phyloP scores from a whole-genome alignment of 1,139 yeast genomes.

The Geotrichum australiense region DNA sequence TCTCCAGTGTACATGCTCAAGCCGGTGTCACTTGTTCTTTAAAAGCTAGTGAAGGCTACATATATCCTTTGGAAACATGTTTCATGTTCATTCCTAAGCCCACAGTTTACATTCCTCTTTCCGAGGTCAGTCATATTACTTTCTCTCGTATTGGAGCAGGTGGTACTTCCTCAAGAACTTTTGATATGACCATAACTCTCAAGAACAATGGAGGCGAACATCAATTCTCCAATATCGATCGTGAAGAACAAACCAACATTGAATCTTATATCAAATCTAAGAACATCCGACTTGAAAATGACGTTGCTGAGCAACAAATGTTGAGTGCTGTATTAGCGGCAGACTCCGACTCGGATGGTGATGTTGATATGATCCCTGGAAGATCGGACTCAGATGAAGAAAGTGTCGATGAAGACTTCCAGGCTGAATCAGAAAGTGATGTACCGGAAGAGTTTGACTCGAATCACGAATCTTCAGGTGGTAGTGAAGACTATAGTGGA shows the following conservation, averaged over 20 bases:
- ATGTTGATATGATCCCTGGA: slow-evolving; percentile 23
- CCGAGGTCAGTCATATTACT: slow-evolving; percentile 68
- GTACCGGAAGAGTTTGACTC: slow-evolving; percentile 88
- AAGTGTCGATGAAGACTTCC: slow-evolving; percentile 48
- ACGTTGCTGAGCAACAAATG: slow-evolving; percentile 29
- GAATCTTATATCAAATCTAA: slow-evolving; percentile 73
- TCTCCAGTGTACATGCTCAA: slow-evolving; percentile 53
- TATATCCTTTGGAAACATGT: slow-evolving; percentile 86
- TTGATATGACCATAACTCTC: slow-evolving; percentile 77
- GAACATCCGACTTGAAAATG: slow-evolving; percentile 77
- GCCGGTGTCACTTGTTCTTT: slow-evolving; percentile 88
- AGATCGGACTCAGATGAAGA: slow-evolving; percentile 49
- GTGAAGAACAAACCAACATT: slow-evolving; percentile 79
- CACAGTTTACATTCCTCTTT: slow-evolving; percentile 80
- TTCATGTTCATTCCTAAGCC: slow-evolving; percentile 91
- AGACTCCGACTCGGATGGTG: slow-evolving; percentile 18
- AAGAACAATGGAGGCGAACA: slow-evolving; percentile 64
- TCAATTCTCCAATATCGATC: slow-evolving; percentile 79
- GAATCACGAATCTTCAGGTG: slow-evolving; percentile 46
- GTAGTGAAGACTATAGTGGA: slow-evolving; percentile 22
- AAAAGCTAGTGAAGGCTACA: slow-evolving; percentile 91
- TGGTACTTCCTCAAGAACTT: slow-evolving; percentile 69
- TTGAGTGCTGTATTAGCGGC: slow-evolving; percentile 12
- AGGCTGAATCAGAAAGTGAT: slow-evolving; percentile 61
- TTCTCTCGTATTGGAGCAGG: slow-evolving; percentile 86